Base-by-base conservation (phyloP, 768 basidiomycete species). In the Lactarius sp. region DNA sequence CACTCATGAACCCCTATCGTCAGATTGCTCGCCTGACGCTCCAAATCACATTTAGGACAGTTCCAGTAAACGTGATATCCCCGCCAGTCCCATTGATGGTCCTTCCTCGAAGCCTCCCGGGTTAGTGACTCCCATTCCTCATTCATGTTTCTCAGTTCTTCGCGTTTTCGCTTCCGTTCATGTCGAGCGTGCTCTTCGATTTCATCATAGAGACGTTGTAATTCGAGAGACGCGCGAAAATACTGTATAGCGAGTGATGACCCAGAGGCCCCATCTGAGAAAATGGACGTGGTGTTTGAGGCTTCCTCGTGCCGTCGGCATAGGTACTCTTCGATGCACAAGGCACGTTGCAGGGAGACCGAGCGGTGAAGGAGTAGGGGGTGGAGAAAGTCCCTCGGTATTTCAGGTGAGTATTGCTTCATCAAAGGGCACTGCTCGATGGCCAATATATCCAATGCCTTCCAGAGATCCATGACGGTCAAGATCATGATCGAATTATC, bases 341-440 rank as follows among this genome's bases (percentile, higher is more conserved):
- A 22, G n/a, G 58, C 51, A 22, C 57, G 50, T 22, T 37, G 7
- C 12, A 53, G 18, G 18, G 44, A 33, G 22, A 22, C 31, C 5
- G 69, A 56, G 61, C 72, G 73, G 20, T 69, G 73, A 4, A 84
- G 72, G 8, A 84, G 69, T 20, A 84, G 73, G 0, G 74, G 65
- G 34, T 80, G 72, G 14, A 82, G 67, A 18, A 81, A 66, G 4
- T 57, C 52, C 2, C 60, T 42, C 1, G 78, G 74, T 0, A 83
- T 69, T 62, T 80, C 81, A 0, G 82, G 81, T 9, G 80, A 77
- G 60, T 81, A 83, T 2, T 76, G 69, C 0, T 46, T 50, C 3
- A 84, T 69, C 9, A 82, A 71, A 2, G 81, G 78, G 41, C 71
- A 69, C 20, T 74, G 69, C n/a, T 33, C 41, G 22, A 77, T 69